Conservation (phyloP, 352 stramenopile genomes). For the Globisporangium canariense region DNA sequence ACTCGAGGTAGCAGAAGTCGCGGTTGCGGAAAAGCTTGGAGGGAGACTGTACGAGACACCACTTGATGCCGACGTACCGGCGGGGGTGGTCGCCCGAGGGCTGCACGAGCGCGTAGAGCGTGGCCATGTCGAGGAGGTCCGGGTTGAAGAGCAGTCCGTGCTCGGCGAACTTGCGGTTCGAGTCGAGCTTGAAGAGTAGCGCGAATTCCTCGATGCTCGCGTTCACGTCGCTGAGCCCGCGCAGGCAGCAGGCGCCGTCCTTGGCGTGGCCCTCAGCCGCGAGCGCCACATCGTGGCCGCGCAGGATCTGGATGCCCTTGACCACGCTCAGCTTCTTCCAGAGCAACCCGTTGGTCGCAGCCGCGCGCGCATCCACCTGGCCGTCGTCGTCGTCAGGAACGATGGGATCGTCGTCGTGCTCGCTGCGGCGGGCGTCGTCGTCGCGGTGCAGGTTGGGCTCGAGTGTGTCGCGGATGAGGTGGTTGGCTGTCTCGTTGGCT, state of each 20-base stretch:
- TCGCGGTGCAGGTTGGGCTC: constrained; percentile 32
- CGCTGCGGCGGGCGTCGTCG: neutral
- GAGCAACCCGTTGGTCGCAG: constrained; percentile 27
- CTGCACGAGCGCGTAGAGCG: constrained; percentile 70
- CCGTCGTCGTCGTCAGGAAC: constrained; percentile 4
- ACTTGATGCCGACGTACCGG: constrained; percentile 80
- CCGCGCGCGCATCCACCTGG: constrained; percentile 11
- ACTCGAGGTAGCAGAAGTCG: constrained; percentile 86
- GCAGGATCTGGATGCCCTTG: constrained; percentile 57
- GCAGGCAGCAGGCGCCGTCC: constrained; percentile 44
- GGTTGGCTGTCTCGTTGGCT: constrained; percentile 79
- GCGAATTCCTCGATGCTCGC: constrained; percentile 83
- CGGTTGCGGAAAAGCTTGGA: constrained; percentile 68
- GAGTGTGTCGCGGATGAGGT: constrained; percentile 70
- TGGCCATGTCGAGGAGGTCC: constrained; percentile 66
- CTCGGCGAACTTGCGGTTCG: constrained; percentile 50
- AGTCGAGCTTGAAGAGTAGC: constrained; percentile 79
- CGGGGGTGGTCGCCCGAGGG: constrained; percentile 69
- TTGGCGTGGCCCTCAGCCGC: constrained; percentile 23
- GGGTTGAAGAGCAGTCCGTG: constrained; percentile 78
- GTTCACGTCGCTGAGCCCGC: constrained; percentile 64
- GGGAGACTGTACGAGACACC: constrained; percentile 71
- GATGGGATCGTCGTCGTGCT: neutral
- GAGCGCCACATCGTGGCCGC: constrained; percentile 36
- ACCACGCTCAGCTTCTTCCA: constrained; percentile 49